Base-by-base conservation (phyloP, 768 basidiomycete species). In the Peribolospora kevripleyi region DNA sequence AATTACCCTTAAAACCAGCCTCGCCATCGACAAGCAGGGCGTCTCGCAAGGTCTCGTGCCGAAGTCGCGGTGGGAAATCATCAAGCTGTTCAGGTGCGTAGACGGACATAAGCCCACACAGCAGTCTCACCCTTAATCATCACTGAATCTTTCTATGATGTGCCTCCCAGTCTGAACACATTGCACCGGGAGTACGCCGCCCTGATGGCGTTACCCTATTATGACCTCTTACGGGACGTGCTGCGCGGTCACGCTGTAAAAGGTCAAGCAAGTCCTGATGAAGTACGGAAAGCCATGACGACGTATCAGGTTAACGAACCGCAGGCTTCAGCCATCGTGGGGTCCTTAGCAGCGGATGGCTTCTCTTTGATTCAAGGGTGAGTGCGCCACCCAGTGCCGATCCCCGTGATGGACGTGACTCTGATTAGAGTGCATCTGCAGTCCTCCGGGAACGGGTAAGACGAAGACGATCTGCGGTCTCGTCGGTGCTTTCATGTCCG, bases 391-490 rank as follows among this genome's bases (percentile, higher is more conserved):
- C 38, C 10, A 14, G 37, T 41, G 38, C 7, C 14, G 4, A 52
- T 55, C 42, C 9, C 6, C 48, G 7, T 54, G 41, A 46, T 55
- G 40, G 13, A 38, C 48, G 47, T 47, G 11, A 36, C 42, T 50
- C 11, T n/a, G 38, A 40, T 51, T 47, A 25, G 25, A 25, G n/a
- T 47, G 25, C 39, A 57, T 14, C 13, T 11, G 46, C 59, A 90
- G 91, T 36, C 93, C 93, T 42, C 93, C 93, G 2, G 93, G 93
- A 54, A 98, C 93, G 0, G 93, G 93, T 9, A 98, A 98, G 70
- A 98, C 93, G 7, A 91, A 85, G 25, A 98, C 93, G 1, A 97
- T 98, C 58, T 86, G 86, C 61, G 87, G 85, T 25, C 73, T 98
- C n/a, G 82, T 93, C 5, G 79, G 84, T 46, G 76, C 80, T 4